Evolutionary conservation across 331 rosid species (phyloP).

Genomic region (Stylosanthes scabra): DNA sequence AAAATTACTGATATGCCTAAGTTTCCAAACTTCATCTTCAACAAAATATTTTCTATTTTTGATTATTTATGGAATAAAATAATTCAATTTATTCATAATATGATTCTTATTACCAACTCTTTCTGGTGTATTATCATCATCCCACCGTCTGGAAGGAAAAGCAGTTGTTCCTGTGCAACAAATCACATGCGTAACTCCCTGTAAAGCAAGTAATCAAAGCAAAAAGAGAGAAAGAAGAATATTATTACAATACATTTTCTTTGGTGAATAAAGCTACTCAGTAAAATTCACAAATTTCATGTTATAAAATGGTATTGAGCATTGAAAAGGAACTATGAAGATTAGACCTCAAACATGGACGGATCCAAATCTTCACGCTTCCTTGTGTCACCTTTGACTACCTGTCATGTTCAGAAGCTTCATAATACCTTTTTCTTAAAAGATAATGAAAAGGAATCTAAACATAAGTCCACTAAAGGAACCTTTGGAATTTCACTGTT

Average conservation of each 20-base stretch:
- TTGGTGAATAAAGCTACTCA: not conserved
- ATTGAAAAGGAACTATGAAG: not conserved
- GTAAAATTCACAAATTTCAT: conserved; percentile 12
- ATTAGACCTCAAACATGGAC: conserved; percentile 76
- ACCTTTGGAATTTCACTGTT: no score
- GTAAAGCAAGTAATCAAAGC: conserved; percentile 33
- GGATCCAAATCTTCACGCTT: conserved; percentile 75
- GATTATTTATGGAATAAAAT: conserved; percentile 24
- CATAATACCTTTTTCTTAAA: conserved; percentile 9
- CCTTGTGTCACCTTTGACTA: conserved; percentile 83
- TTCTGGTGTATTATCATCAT: conserved; percentile 88
- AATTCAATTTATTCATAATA: not conserved
- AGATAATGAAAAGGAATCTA: conserved; percentile 28
- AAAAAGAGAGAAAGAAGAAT: not conserved
- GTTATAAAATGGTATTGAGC: not conserved
- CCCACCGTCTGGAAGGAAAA: conserved; percentile 95
- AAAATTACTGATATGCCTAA: conserved; percentile 11
- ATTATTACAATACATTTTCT: conserved; percentile 19
- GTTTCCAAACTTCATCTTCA: conserved; percentile 16
- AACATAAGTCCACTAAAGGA: conserved; percentile 19
- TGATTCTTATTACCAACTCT: conserved; percentile 80
- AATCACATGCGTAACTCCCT: conserved; percentile 97
- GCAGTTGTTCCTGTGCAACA: conserved; percentile 98
- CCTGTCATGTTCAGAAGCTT: conserved; percentile 57
- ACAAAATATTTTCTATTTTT: conserved; percentile 33